Base-by-base conservation (phyloP, 108 stramenopile species). In the Nitzschia putrida region DNA sequence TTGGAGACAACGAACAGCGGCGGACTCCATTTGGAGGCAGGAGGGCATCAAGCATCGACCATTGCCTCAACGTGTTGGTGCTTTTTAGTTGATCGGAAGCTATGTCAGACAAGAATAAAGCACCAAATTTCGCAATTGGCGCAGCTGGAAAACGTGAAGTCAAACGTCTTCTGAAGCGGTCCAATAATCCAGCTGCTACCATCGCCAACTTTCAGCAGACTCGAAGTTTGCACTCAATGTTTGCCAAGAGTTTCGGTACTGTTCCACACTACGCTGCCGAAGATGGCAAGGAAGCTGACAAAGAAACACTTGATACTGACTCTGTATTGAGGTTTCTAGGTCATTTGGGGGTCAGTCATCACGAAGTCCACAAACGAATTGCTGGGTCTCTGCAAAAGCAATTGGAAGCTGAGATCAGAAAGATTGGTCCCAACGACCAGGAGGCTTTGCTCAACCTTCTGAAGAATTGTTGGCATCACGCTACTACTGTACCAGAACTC, bases 401-500 rank as follows among this genome's bases (percentile, higher is more conserved):
- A 39, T 70, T 94, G 26, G 90, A 91, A 78, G 87, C 88, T 57
- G 93, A 94, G 69, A 85, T 94, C 55, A 75, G 86, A 50, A 88
- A 91, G 29, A 72, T 89, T 58, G 76, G 80, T 49, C 40, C 80
- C 42, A 59, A 72, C 25, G 53, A 14, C 34, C 59, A 75, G 45
- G 66, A 74, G 29, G 61, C 88, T 12, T 53, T 94, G 11, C 64
- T 91, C 72, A 71, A 81, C 42, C 73, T 94, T 55, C 71, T 94
- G 22, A 61, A 78, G 39, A 79, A 74, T 20, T 85, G 84, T 29
- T 94, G 88, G 90, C 77, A 67, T n/a, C 89, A 85, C 61, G 83
- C 86, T 11, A 84, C 84, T 20, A 73, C 70, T 42, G 76, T 90
- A 16, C 83, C 93, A 39, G 93, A 91, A 71, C 66, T 94, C 21